Conservation (phyloP, 1,284 basidiomycete genomes). For the Leccinum griseonigrum region DNA sequence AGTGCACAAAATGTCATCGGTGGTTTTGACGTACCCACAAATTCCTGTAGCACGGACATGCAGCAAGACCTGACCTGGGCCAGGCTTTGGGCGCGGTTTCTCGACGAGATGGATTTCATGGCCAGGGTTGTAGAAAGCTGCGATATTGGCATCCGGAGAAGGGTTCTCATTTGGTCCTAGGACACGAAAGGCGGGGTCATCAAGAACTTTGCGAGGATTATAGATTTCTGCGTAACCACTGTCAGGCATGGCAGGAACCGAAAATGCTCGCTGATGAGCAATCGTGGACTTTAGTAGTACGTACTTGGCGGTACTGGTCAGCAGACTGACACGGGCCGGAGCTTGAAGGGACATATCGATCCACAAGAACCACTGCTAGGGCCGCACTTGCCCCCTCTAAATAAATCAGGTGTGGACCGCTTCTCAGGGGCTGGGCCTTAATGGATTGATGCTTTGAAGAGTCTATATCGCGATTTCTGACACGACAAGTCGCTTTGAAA, state of each 20-base stretch:
- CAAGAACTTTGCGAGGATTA: conserved; percentile 49
- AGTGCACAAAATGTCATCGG: background rate
- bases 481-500: background rate
- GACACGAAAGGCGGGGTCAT: conserved; percentile 51
- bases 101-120: conserved; percentile 61
- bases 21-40: conserved; percentile 45
- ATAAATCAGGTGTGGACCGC: background rate
- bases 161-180: conserved; percentile 47
- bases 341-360: background rate
- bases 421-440: background rate
- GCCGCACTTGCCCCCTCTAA: background rate
- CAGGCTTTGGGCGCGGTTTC: conserved; percentile 55
- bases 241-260: conserved; percentile 20
- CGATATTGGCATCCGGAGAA: conserved; percentile 46
- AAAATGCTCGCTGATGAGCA: background rate
- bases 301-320: conserved; percentile 6
- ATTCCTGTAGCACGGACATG: conserved; percentile 65
- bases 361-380: background rate
- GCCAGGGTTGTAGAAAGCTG: conserved; percentile 57
- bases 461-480: background rate
- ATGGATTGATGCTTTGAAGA: too few relatives aligned
- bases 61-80: conserved; percentile 58
- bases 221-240: conserved; percentile 42
- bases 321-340: conserved; percentile 5
- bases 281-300: conserved; percentile 3